Evolutionary conservation across 805 yeast genomes (phyloP), one percentile per base, ranked within the genome.

Genomic region (Nakazawaea ernobii): DNA sequence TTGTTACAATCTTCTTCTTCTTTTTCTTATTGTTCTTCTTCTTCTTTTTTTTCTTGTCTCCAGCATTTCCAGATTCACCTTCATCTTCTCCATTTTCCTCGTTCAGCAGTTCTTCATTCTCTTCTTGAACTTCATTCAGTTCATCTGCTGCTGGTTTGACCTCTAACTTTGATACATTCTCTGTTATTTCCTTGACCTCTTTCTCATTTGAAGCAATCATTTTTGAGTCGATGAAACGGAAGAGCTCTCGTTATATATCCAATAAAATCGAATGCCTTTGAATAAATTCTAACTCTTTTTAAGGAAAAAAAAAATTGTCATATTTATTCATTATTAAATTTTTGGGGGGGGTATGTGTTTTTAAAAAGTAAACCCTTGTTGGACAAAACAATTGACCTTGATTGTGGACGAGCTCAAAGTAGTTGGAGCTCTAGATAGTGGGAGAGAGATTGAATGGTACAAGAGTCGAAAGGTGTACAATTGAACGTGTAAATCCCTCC

Each of bases 1-100:
- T 82, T 33, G 84, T 82, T 28, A 77, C 80, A 35, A 80, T 67
- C 50, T 81, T 69, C 55, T 70, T 70, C 62, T 74, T 73, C 61
- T 71, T 74, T 65, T 71, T 74, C 59, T 71, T 77, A 57, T 77
- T 75, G 69, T 74, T 80, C 63, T 71, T 73, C 66, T 70, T 80
- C 72, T 74, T 79, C 71, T 79, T 81, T 67, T 80, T 80, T 63
- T 72, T 75, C 60, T 72, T 68, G 32, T 42, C 50, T n/a, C 20
- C 39, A 15, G 37, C 14, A 14, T 14, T 24, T 8, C 26, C 40
- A 13, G 11, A 15, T 4, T 26, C 36, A 9, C 13, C 54, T 68
- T 67, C 57, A 62, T 62, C 51, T 63, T 55, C 68, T 15, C 53
- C 69, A n/a, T 51, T 68, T 2, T 50, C 67, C 6, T 52, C 68